Evolutionary conservation across 345 rosid genomes (phyloP), one percentile per base, ranked within the genome.

Genomic region (Cardamine occulta): DNA sequence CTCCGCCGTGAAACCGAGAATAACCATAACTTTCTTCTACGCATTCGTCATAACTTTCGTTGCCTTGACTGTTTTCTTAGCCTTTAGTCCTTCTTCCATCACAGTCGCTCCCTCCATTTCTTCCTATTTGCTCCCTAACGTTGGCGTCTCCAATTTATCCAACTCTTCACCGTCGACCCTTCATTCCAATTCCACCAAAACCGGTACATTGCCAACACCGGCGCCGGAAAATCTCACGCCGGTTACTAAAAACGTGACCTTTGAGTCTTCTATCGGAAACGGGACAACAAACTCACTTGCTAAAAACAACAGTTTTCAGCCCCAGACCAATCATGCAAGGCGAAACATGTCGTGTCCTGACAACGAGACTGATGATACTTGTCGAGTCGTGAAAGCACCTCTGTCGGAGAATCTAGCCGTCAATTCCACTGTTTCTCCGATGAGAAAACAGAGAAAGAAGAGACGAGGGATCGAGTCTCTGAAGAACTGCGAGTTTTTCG

Each of bases 401-500:
- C 39, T 65, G n/a, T 15, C 70, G 7, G 57, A 66, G 14, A 63
- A 74, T 71, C 70, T 53, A 58, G 13, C 72, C 5, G 78, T 83
- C 35, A 94, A 87, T 81, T 39, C 76, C 74, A 80, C 86, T 7
- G 80, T 79, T 12, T 76, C 85, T 1, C 66, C 21, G 56, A 18
- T 3, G 56, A 77, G 82, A 61, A 84, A 85, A 66, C 83, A 84
- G 78, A 67, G 85, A 28, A 83, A 64, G 63, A 84, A 26, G 72
- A 82, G 87, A 74, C 81, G 82, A 76, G 85, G 66, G 72, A 73
- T 83, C 6, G 83, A 72, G 72, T 72, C 85, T 26, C 49, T 91
- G 82, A 74, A 76, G 86, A 83, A 82, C 0, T 92, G 99, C 63
- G 87, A 95, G 67, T 83, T 92, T 68, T 90, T 88, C 80, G 93